phyloP scores from a whole-genome alignment of 2,329 filamentous ascomycete genomes.

The Bipolaris cookei region DNA sequence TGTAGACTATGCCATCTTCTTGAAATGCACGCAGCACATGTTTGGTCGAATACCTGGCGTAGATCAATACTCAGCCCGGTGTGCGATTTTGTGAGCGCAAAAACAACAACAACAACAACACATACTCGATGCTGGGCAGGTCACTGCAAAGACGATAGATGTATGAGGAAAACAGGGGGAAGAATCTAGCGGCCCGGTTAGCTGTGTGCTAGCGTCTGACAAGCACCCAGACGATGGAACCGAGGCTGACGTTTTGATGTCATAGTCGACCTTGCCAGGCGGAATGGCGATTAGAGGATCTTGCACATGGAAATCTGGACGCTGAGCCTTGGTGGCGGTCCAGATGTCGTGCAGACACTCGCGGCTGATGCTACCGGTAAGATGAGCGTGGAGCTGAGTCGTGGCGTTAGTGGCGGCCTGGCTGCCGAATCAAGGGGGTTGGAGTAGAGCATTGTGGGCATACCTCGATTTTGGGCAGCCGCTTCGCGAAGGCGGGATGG shows the following conservation, averaged over 20 bases:
- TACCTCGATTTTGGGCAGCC: constrained; percentile 55
- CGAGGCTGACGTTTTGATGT: constrained; percentile 66
- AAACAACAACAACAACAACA: too few relatives aligned
- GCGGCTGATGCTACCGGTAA: constrained; percentile 78
- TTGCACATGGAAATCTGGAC: constrained; percentile 62
- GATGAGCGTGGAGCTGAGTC: constrained; percentile 75
- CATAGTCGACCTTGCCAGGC: constrained; percentile 72
- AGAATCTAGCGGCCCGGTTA: constrained; percentile 62
- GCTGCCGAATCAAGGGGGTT: constrained; percentile 22
- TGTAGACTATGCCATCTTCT: constrained; percentile 74
- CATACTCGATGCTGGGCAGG: constrained; percentile 63
- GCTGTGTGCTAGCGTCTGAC: constrained; percentile 9
- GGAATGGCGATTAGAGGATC: constrained; percentile 76
- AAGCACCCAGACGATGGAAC: constrained; percentile 11
- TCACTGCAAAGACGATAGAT: constrained; percentile 78
- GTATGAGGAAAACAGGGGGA: constrained; percentile 77
- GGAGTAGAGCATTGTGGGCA: constrained; percentile 10
- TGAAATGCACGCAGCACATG: constrained; percentile 66
- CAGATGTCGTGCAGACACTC: constrained; percentile 77
- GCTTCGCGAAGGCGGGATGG: constrained; percentile 39
- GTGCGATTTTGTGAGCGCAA: too few relatives aligned
- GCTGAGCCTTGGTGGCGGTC: constrained; percentile 61
- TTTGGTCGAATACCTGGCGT: constrained; percentile 62
- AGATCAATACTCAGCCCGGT: constrained; percentile 17
- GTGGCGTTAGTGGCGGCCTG: constrained; percentile 30